Evolutionary conservation across 169 alveolate species (phyloP), one percentile per base, ranked within the genome.

Genomic region (Perkinsus marinus): DNA sequence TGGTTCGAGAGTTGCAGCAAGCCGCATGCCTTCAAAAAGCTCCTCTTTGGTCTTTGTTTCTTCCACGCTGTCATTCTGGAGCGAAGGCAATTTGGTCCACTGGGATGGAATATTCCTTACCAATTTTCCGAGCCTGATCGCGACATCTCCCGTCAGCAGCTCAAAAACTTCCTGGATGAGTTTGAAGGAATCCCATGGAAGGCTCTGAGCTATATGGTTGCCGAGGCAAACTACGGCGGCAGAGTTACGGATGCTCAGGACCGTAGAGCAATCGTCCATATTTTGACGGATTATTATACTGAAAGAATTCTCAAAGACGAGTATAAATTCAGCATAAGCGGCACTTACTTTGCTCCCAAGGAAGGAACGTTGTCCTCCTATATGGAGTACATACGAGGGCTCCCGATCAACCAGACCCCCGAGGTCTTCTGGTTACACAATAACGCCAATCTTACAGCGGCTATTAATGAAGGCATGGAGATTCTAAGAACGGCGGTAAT

Each of bases 181-280:
- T 97, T 95, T 93, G 98, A 97, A 68, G 97, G 96, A 39, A 94
- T 96, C 17, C 96, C 97, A 90, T 95, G 98, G 99, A 97, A 97
- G 92, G 97, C 98, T 26, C 95, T 98, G 91, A 96, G 96, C 92
- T 97, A 97, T 93, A 98, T 98, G 98, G 98, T 97, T 68, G 96
- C 99, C 89, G 99, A 97, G 93, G 98, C 98, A 38, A 97, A 98
- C 94, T 98, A 98, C 93, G 99, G 99, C 34, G 99, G 99, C 90
- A 97, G 99, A 91, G 98, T 98, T 90, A 98, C 99, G 91, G 99
- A 98, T 93, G 98, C 96, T 92, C 96, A 97, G 94, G 99, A 98
- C 94, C 94, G 98, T 93, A 97, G 96, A 92, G 91, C 46, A 39
- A 22, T 41, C 13, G 91, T 10, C 39, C 90, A 94, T 91, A 91